Conservation (phyloP, 768 basidiomycete species). For the Amylocystis lapponica region DNA sequence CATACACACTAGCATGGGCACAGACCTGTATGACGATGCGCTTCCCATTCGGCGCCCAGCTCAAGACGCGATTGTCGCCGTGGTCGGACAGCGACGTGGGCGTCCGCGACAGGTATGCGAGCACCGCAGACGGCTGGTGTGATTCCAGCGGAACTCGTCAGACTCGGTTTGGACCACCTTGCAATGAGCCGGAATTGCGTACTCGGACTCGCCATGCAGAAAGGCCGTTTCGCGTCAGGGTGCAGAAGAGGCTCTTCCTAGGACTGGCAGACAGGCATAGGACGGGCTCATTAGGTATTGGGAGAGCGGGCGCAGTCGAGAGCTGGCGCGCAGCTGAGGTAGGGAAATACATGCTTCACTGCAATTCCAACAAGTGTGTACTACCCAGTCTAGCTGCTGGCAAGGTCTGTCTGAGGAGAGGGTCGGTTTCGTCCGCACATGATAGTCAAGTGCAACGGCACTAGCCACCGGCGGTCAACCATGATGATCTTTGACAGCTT, state of each 20-base stretch:
- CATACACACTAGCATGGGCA: background rate
- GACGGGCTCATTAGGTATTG: slow-evolving; percentile 64
- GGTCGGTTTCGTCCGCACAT: too few relatives aligned
- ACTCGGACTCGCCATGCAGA: slow-evolving; percentile 82
- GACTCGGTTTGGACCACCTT: background rate
- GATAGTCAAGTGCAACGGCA: too few relatives aligned
- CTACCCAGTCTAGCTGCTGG: too few relatives aligned
- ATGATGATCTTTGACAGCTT: too few relatives aligned
- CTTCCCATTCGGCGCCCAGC: slow-evolving; percentile 82
- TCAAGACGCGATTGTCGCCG: slow-evolving; percentile 68
- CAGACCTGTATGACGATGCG: slow-evolving; percentile 76
- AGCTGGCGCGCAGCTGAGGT: slow-evolving; percentile 73
- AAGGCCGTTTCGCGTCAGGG: slow-evolving; percentile 64
- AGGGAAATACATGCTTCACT: slow-evolving; percentile 73
- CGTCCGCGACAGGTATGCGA: slow-evolving; percentile 73
- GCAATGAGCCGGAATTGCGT: slow-evolving; percentile 21
- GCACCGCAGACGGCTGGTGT: slow-evolving; percentile 58
- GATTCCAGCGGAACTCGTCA: background rate
- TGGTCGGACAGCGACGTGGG: slow-evolving; percentile 73
- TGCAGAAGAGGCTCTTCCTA: slow-evolving; percentile 72
- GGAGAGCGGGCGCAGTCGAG: slow-evolving; percentile 61
- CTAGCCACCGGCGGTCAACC: too few relatives aligned
- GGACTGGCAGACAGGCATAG: slow-evolving; percentile 59
- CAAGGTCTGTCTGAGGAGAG: too few relatives aligned
- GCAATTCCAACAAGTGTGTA: too few relatives aligned